Evolutionary conservation across 257 asterid genomes (phyloP), one percentile per base, ranked within the genome.

Genomic region (Plectranthus barbatus): DNA sequence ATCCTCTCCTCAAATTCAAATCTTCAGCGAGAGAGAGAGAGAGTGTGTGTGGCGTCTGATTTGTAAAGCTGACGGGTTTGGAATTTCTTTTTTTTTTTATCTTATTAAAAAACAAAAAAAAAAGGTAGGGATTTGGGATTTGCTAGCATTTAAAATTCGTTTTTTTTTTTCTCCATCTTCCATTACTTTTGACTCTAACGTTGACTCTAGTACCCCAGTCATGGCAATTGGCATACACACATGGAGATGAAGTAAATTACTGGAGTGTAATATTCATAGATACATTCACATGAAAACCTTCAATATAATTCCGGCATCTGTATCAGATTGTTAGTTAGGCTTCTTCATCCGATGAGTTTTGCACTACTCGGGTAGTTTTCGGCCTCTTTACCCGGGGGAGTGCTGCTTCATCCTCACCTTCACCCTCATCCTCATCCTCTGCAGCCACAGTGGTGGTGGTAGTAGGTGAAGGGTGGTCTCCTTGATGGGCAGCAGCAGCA

Each of bases 271-370:
- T 4, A 1, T 23, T 1, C 1, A 4, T 7, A 5, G 21, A 10
- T 50, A 15, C 4, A 17, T 1, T 9, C 21, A 10, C 23, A 11
- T 24, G 9, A 1, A 49, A 20, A 10, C 34, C 9, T 36, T 9
- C 1, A 39, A 31, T 2, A 39, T 2, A 39, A 1, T 39, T 39
- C 4, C 1, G 9, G 26, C 41, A 26, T 1, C 59, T 24, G 41
- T 44, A 33, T 51, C 21, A 14, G 12, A 21, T 20, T 23, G 48
- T 13, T 40, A 10, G 29, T 66, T 77, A 71, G 21, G 45, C 79
- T 68, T 77, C 95, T 69, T 86, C 96, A 51, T 88, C 95, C 0
- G 88, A 69, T 0, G 88, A 69, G n/a, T 88, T 88, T 40, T 75
- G 80, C 72, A 82, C 81, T 20, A 81, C 78, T 40, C 76, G 75